Conservation (phyloP, 169 alveolate genomes). For the Cystoisospora suis region DNA sequence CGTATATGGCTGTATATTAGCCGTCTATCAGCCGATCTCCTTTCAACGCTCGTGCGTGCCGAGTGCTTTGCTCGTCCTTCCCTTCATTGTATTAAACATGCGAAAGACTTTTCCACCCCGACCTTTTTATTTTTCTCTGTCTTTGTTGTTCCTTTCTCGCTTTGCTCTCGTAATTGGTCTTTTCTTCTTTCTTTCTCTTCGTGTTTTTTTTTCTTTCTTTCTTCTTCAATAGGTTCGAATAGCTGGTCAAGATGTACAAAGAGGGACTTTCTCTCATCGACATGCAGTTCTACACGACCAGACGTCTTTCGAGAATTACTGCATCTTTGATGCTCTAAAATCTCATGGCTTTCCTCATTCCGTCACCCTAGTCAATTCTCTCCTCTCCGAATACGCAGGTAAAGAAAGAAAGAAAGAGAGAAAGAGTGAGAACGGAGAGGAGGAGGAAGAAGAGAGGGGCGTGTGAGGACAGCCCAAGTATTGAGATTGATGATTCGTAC, state of each 20-base stretch:
- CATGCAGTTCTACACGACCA: conserved; percentile 93
- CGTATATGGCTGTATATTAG: no score
- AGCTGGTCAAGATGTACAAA: conserved; percentile 94
- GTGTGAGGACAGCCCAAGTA: no score
- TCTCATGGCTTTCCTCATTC: conserved; percentile 45
- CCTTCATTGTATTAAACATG: no score
- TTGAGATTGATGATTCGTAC: no score
- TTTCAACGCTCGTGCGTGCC: neutral
- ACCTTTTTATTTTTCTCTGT: neutral
- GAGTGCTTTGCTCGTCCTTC: neutral
- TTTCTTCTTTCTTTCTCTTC: neutral
- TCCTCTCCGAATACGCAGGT: conserved; percentile 89
- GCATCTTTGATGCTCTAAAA: conserved; percentile 51
- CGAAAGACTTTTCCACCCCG: no score
- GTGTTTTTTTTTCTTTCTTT: neutral
- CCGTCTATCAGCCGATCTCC: no score
- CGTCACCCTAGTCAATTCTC: conserved; percentile 83
- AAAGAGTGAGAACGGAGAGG: no score
- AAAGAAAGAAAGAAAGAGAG: no score
- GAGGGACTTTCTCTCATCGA: conserved; percentile 97
- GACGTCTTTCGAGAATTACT: conserved; percentile 45
- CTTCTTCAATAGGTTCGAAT: conserved; percentile 79
- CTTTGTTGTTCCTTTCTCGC: neutral
- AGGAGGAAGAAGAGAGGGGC: no score
- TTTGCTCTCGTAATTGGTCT: neutral